Evolutionary conservation across 495 filamentous ascomycete genomes (phyloP).

Genomic region (Corynascus novoguineensis): DNA sequence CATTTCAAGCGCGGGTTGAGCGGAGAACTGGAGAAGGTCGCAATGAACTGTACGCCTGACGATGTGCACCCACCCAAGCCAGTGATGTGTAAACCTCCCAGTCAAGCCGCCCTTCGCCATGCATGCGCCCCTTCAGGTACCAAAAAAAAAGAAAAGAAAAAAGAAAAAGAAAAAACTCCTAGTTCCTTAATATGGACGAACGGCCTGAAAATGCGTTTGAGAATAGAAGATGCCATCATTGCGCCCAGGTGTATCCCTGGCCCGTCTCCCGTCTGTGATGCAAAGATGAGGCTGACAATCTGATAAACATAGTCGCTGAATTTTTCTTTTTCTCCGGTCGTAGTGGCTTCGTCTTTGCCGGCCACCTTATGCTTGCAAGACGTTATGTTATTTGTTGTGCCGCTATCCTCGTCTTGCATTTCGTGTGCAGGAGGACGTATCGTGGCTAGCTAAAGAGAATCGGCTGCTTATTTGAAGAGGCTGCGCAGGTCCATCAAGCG

Average conservation of each 20-base stretch:
- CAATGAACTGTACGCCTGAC: no score
- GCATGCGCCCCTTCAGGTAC: not conserved
- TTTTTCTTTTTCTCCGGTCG: no score
- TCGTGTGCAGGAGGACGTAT: no score
- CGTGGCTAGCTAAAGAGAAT: not conserved
- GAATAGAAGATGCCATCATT: not conserved
- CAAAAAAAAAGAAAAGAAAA: not conserved
- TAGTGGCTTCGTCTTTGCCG: not conserved
- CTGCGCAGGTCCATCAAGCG: slow-evolving; percentile 73
- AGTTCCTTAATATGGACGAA: not conserved
- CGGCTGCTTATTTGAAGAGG: slow-evolving; percentile 61
- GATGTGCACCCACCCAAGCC: no score
- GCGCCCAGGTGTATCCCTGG: not conserved
- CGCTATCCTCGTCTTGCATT: not conserved
- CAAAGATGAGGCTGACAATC: not conserved
- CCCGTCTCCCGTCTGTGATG: not conserved
- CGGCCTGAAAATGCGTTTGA: not conserved
- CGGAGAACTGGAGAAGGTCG: no score
- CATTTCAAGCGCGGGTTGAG: no score
- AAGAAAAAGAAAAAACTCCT: no score
- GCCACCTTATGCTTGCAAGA: not conserved
- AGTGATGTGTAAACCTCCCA: no score
- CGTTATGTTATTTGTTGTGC: not conserved
- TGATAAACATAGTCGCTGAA: not conserved
- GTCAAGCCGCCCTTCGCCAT: not conserved